These are phyloP conservation scores for Marasmius oreades DNA, from an alignment of 1,284 basidiomycete genomes.

Conservation along the genomic window DNA sequence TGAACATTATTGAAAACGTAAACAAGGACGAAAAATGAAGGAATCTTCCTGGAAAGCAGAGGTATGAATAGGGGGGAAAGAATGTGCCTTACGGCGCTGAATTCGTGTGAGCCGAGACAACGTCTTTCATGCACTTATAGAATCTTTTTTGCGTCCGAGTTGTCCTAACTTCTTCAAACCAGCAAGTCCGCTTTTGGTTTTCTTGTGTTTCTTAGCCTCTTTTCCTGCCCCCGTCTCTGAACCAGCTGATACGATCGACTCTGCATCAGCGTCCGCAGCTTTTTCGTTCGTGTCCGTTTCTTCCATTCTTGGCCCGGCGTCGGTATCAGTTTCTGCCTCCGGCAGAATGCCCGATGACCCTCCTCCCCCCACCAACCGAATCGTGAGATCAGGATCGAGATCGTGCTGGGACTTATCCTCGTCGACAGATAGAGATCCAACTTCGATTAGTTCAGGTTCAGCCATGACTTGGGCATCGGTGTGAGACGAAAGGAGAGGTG, in stretches of 20 bases:
- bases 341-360: slow-evolving; percentile 35
- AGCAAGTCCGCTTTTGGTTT: slow-evolving; percentile 51
- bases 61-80: neutral
- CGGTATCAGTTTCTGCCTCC: slow-evolving; percentile 24
- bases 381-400: slow-evolving; percentile 36
- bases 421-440: slow-evolving; percentile 3
- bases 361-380: slow-evolving; percentile 57
- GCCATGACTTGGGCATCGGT: slow-evolving; percentile 3
- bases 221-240: slow-evolving; percentile 16
- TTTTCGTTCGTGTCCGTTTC: slow-evolving; percentile 17
- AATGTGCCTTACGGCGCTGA: slow-evolving; percentile 8
- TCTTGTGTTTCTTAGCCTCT: slow-evolving; percentile 41
- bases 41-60: neutral
- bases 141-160: slow-evolving; percentile 52
- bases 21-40: neutral
- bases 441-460: neutral
- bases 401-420: slow-evolving; percentile 10
- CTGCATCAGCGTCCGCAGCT: slow-evolving; percentile 20
- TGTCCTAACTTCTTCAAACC: slow-evolving; percentile 54
- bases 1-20: neutral
- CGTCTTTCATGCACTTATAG: slow-evolving; percentile 37
- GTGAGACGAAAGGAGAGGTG: slow-evolving; percentile 14
- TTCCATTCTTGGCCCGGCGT: slow-evolving; percentile 5
- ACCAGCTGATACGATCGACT: slow-evolving; percentile 19
- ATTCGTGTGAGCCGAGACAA: slow-evolving; percentile 3